These are phyloP conservation scores for Smallanthus sonchifolius DNA, from an alignment of 129 eudicot genomes.

Conservation along the genomic window DNA sequence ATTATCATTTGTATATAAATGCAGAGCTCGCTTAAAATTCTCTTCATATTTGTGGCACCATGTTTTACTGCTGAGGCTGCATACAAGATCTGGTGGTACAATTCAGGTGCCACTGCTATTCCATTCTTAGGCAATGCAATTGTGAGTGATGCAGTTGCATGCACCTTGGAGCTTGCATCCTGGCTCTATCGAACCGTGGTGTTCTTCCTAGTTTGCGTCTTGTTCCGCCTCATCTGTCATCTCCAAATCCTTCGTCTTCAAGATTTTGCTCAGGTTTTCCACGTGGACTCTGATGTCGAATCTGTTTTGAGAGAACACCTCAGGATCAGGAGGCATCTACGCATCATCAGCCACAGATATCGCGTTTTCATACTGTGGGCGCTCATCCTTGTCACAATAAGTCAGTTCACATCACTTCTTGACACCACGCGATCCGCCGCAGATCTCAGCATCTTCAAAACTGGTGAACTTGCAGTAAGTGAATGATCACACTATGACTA, in stretches of 20 bases:
- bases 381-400: slow-evolving; percentile 64
- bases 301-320: slow-evolving; percentile 74
- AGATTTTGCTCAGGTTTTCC: slow-evolving; percentile 82
- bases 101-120: slow-evolving; percentile 74
- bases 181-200: slow-evolving; percentile 90
- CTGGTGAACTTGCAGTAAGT: slow-evolving; percentile 93
- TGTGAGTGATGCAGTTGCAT: slow-evolving; percentile 69
- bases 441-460: slow-evolving; percentile 51
- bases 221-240: slow-evolving; percentile 87
- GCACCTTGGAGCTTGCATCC: slow-evolving; percentile 72
- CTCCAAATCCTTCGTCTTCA: slow-evolving; percentile 90
- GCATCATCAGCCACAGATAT: slow-evolving; percentile 84
- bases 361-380: slow-evolving; percentile 66
- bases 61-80: slow-evolving; percentile 83
- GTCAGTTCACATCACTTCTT: slow-evolving; percentile 71
- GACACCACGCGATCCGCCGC: slow-evolving; percentile 70
- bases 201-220: slow-evolving; percentile 84
- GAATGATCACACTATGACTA: not conserved
- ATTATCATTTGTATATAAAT: not conserved
- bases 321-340: slow-evolving; percentile 78
- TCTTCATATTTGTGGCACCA: slow-evolving; percentile 72
- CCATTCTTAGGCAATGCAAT: slow-evolving; percentile 76
- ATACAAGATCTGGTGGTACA: slow-evolving; percentile 97
- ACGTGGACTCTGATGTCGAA: slow-evolving; percentile 62
- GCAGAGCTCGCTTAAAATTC: slow-evolving; percentile 83